Percentiles rank a stretch among this genome's conserved stretches.
These are phyloP conservation scores for Pelargonium cotyledonis DNA, from an alignment of 441 rosid genomes.

Conservation along the genomic window DNA sequence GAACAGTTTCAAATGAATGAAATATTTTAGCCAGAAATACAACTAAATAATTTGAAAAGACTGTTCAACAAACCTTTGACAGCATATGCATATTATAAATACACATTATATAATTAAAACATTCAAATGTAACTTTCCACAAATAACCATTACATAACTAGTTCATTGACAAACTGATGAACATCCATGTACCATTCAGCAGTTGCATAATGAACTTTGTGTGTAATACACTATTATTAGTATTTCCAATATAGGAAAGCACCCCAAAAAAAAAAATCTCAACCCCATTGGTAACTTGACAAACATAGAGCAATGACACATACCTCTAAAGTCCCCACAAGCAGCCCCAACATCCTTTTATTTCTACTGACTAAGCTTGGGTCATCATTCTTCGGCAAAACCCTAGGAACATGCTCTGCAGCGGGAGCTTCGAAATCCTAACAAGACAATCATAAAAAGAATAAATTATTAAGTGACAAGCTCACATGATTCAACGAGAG, in stretches of 20 bases:
- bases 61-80: too few relatives aligned
- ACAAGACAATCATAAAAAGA: constrained; percentile 11
- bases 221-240: too few relatives aligned
- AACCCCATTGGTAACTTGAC: too few relatives aligned
- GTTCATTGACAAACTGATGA: too few relatives aligned
- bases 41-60: constrained; percentile 10
- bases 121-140: too few relatives aligned
- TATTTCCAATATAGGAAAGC: too few relatives aligned
- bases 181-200: too few relatives aligned
- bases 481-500: not conserved
- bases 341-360: constrained; percentile 90
- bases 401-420: constrained; percentile 69
- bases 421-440: constrained; percentile 47
- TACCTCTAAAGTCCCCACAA: constrained; percentile 95
- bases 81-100: too few relatives aligned
- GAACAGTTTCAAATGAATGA: constrained; percentile 19
- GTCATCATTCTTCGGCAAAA: constrained; percentile 82
- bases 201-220: too few relatives aligned
- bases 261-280: too few relatives aligned
- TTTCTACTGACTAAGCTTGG: constrained; percentile 82
- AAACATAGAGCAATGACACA: constrained; percentile 6
- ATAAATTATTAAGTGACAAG: not conserved
- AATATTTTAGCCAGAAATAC: not conserved
- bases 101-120: too few relatives aligned
- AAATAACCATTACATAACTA: too few relatives aligned